Conservation (phyloP, 805 yeast genomes). For the Candida sakaeoensis region DNA sequence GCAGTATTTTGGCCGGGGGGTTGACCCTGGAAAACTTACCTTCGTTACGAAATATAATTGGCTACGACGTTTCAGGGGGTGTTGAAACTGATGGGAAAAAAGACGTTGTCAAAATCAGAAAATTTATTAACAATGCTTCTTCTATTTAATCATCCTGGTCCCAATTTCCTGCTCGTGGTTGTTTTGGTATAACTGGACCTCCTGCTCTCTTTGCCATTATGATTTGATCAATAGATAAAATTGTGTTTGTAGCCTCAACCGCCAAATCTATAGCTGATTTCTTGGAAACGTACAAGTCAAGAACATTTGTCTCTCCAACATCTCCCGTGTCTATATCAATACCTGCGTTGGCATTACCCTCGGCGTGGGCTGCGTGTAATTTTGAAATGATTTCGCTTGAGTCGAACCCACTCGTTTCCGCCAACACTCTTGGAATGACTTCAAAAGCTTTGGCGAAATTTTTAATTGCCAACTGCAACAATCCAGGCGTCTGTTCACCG, state of each 20-base stretch:
- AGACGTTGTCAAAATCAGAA: slow-evolving; percentile 58
- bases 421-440: slow-evolving; percentile 85
- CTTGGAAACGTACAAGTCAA: slow-evolving; percentile 77
- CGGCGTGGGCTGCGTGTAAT: slow-evolving; percentile 81
- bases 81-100: slow-evolving; percentile 75
- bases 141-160: slow-evolving; percentile 73
- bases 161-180: slow-evolving; percentile 91
- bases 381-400: slow-evolving; percentile 85
- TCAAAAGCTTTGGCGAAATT: slow-evolving; percentile 93
- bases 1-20: slow-evolving; percentile 81
- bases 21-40: slow-evolving; percentile 70
- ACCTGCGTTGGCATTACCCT: slow-evolving; percentile 51
- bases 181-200: slow-evolving; percentile 87
- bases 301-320: slow-evolving; percentile 64
- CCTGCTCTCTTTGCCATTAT: slow-evolving; percentile 99
- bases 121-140: slow-evolving; percentile 58
- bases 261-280: slow-evolving; percentile 88
- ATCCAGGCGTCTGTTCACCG: slow-evolving; percentile 94
- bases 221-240: slow-evolving; percentile 90
- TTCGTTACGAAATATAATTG: slow-evolving; percentile 57
- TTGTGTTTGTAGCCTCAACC: slow-evolving; percentile 90
- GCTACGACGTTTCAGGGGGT: slow-evolving; percentile 95
- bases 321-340: slow-evolving; percentile 74
- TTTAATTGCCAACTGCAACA: slow-evolving; percentile 89
- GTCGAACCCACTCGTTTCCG: slow-evolving; percentile 93